Conservation (phyloP, 192 early-diverging fungal genomes). For the Radiomyces spectabilis region DNA sequence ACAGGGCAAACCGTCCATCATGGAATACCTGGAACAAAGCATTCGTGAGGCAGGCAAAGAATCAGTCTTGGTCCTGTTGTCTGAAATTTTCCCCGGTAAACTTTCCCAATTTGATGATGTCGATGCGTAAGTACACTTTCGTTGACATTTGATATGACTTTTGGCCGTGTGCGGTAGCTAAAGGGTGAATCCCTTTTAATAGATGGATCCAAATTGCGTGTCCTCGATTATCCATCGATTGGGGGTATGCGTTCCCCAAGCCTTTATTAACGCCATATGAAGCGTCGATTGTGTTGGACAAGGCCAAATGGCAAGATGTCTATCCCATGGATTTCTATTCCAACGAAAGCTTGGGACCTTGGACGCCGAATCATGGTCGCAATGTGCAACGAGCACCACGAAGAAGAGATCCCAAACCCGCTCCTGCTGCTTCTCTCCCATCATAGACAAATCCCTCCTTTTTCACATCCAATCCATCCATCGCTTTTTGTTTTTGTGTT, state of each 20-base stretch:
- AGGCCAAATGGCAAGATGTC: constrained; percentile 67
- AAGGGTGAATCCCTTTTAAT: constrained; percentile 13
- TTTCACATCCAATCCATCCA: no score
- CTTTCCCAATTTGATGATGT: constrained; percentile 81
- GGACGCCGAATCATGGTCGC: constrained; percentile 86
- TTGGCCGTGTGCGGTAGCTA: no score
- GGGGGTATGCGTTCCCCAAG: constrained; percentile 93
- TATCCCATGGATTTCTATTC: constrained; percentile 99
- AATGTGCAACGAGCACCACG: constrained; percentile 20
- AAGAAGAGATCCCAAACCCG: background rate
- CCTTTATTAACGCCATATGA: constrained; percentile 95
- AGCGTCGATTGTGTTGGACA: constrained; percentile 78
- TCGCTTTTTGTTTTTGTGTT: no score
- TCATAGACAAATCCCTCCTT: background rate
- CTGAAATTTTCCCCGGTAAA: constrained; percentile 94
- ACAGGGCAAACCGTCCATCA: constrained; percentile 90
- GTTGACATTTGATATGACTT: no score
- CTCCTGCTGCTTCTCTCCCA: background rate
- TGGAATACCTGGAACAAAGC: constrained; percentile 64
- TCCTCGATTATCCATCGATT: constrained; percentile 95
- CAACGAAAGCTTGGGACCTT: constrained; percentile 80
- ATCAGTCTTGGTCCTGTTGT: constrained; percentile 72
- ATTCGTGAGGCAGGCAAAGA: constrained; percentile 54
- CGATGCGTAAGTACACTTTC: constrained; percentile 53
- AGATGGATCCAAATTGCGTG: constrained; percentile 95